phyloP scores from a whole-genome alignment of 208 protist species.

The Trypanosoma melophagium region DNA sequence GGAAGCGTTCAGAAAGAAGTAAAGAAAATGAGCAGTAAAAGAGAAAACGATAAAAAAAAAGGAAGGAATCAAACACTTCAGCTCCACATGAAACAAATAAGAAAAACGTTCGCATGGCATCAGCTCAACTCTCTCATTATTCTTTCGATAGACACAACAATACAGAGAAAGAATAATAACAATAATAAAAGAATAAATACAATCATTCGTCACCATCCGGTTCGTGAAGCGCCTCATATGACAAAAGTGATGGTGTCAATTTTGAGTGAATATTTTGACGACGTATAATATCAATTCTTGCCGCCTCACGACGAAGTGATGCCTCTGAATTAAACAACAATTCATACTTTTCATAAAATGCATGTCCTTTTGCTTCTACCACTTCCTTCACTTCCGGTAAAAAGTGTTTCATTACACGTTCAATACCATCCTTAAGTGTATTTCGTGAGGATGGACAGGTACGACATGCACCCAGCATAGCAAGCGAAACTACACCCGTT shows the following conservation, averaged over 20 bases:
- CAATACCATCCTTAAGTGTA: conserved; percentile 91
- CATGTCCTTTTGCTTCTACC: conserved; percentile 66
- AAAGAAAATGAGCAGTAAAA: too few relatives aligned
- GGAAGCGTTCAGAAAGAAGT: too few relatives aligned
- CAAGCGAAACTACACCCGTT: conserved; percentile 86
- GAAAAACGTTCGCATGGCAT: too few relatives aligned
- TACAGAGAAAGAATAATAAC: neutral
- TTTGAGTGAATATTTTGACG: conserved; percentile 39
- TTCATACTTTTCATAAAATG: conserved; percentile 84
- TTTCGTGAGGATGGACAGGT: conserved; percentile 88
- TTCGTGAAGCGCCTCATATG: conserved; percentile 76
- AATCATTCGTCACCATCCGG: conserved; percentile 73
- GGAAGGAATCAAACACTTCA: too few relatives aligned
- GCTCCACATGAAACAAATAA: too few relatives aligned
- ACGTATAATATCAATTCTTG: conserved; percentile 57
- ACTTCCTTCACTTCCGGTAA: conserved; percentile 89
- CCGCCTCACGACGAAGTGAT: conserved; percentile 73
- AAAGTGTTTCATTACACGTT: conserved; percentile 92
- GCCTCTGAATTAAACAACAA: conserved; percentile 81
- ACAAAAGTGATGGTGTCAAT: conserved; percentile 62
- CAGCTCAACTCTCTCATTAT: too few relatives aligned
- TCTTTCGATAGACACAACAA: neutral
- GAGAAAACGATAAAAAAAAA: too few relatives aligned
- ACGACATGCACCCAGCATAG: conserved; percentile 90
- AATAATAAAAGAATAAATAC: conserved; percentile 2